phyloP scores from a whole-genome alignment of 345 rosid genomes.

The Nephelium lappaceum region DNA sequence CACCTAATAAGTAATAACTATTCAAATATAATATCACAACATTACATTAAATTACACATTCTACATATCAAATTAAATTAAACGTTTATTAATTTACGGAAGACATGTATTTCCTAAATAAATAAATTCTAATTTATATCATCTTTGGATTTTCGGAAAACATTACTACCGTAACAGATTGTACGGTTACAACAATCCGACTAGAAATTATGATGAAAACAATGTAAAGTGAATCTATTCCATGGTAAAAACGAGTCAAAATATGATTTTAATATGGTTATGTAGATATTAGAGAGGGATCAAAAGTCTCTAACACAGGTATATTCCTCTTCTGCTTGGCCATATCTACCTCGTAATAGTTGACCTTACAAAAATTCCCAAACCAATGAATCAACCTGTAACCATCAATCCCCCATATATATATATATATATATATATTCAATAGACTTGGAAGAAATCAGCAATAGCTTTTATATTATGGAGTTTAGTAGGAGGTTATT shows the following conservation, averaged over 20 bases:
- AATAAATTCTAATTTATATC: neutral
- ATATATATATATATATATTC: too few relatives aligned
- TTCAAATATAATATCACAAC: too few relatives aligned
- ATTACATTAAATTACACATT: neutral
- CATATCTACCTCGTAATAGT: slow-evolving; percentile 18
- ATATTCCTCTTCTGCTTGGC: slow-evolving; percentile 28
- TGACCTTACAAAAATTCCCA: neutral
- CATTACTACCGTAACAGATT: too few relatives aligned
- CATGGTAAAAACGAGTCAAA: neutral
- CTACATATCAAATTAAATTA: too few relatives aligned
- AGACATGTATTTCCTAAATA: neutral
- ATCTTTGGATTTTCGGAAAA: neutral
- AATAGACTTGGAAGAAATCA: too few relatives aligned
- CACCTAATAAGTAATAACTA: too few relatives aligned
- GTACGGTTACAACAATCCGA: neutral
- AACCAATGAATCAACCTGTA: too few relatives aligned
- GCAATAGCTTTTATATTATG: too few relatives aligned
- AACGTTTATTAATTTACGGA: too few relatives aligned
- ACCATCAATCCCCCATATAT: too few relatives aligned
- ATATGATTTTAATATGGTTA: neutral
- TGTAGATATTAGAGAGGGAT: slow-evolving; percentile 15
- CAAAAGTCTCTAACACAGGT: neutral
- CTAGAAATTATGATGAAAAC: neutral
- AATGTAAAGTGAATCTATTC: neutral
- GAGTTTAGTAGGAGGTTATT: too few relatives aligned